These are phyloP conservation scores for Extremus antarcticus DNA, from an alignment of 495 filamentous ascomycete genomes.

Conservation along the genomic window DNA sequence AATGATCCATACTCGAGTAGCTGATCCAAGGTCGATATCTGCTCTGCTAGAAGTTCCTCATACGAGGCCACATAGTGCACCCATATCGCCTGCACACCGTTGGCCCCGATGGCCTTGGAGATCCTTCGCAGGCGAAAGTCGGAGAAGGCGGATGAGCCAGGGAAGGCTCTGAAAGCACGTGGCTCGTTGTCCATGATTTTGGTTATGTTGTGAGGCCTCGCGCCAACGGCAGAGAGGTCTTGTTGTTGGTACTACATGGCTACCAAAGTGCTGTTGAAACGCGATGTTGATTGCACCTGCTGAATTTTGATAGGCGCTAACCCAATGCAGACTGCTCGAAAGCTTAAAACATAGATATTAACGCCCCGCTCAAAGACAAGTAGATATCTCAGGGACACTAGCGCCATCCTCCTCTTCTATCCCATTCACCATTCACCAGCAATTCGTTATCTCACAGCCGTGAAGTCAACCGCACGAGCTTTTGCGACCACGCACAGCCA, in stretches of 20 bases:
- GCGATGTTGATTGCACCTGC: too few species aligned
- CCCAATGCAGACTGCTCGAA: neutral
- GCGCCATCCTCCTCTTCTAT: neutral
- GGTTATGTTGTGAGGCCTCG: neutral
- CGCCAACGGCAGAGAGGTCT: too few species aligned
- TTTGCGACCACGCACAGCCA: neutral
- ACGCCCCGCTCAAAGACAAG: neutral
- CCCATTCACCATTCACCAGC: neutral
- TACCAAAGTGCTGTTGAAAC: too few species aligned
- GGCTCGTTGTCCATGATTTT: neutral
- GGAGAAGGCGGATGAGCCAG: constrained; percentile 30
- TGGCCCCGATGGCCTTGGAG: constrained; percentile 37
- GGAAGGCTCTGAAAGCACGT: constrained; percentile 17
- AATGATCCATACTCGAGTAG: constrained; percentile 54
- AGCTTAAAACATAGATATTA: neutral
- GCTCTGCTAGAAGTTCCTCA: constrained; percentile 22
- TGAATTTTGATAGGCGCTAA: too few species aligned
- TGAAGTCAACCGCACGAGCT: neutral
- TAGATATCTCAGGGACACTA: neutral
- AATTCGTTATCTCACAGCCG: neutral
- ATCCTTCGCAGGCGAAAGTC: constrained; percentile 32
- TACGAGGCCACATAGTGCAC: constrained; percentile 43
- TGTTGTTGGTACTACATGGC: too few species aligned
- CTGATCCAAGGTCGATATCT: constrained; percentile 43
- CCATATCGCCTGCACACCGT: constrained; percentile 50